phyloP scores from a whole-genome alignment of 2,329 filamentous ascomycete genomes.

The Neophaeococcomyces mojaviensis region DNA sequence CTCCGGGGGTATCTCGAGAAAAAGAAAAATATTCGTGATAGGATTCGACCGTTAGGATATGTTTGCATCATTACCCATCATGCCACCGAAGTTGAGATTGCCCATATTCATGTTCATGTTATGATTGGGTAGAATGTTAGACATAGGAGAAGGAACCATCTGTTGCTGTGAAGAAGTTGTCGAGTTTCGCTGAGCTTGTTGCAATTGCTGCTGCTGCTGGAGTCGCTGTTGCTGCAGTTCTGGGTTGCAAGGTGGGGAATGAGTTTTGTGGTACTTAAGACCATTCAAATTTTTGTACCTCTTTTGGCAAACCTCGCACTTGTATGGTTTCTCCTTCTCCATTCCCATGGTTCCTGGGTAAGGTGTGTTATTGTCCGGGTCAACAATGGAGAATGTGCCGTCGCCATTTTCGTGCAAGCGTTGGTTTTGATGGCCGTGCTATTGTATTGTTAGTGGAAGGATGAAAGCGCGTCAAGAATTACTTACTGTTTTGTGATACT shows the following conservation, averaged over 20 bases:
- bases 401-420: conserved; percentile 94
- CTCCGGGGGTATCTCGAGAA: conserved; percentile 1
- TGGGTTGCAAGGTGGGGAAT: conserved; percentile 84
- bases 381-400: conserved; percentile 95
- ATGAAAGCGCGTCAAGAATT: conserved; percentile 7
- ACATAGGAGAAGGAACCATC: background rate
- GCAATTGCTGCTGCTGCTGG: conserved; percentile 4
- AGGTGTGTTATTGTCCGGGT: conserved; percentile 85
- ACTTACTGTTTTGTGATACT: conserved; percentile 69
- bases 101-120: conserved; percentile 2
- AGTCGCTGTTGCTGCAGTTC: conserved; percentile 45
- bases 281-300: conserved; percentile 99
- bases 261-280: conserved; percentile 84
- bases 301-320: conserved; percentile 94
- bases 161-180: conserved; percentile 3
- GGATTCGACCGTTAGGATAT: background rate
- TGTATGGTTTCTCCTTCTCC: conserved; percentile 99
- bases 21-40: background rate
- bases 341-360: conserved; percentile 97
- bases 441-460: conserved; percentile 23
- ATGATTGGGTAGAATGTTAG: conserved; percentile 5
- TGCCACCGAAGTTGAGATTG: conserved; percentile 3
- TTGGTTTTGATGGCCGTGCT: conserved; percentile 92
- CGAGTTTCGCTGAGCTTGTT: conserved; percentile 1
- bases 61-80: conserved; percentile 1